Percentiles rank a stretch among this genome's conserved stretches.
Conservation (phyloP, 176 grass and related monocot species). For the Bothriochloa decipiens region DNA sequence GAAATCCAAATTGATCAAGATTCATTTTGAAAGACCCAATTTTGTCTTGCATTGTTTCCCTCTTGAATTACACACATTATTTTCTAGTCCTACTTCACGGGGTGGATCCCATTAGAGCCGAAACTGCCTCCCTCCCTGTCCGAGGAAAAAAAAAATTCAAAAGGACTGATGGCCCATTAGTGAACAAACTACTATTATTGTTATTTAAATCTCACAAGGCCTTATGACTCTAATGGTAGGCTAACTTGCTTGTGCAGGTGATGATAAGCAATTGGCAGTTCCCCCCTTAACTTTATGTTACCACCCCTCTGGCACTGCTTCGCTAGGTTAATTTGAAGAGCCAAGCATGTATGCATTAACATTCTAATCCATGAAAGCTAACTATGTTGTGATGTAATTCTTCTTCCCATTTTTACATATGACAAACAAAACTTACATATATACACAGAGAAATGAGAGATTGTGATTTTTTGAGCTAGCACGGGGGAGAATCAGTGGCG, state of each 20-base stretch:
- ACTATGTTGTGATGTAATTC: background rate
- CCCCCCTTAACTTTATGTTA: background rate
- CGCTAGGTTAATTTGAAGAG: background rate
- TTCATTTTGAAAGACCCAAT: too few relatives aligned
- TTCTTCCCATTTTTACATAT: background rate
- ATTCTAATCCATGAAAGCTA: background rate
- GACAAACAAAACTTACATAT: background rate
- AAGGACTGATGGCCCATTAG: too few relatives aligned
- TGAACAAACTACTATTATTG: background rate
- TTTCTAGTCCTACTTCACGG: too few relatives aligned
- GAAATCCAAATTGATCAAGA: too few relatives aligned
- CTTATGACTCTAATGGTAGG: background rate
- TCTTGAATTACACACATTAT: too few relatives aligned
- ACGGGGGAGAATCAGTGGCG: background rate
- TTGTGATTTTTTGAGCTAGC: background rate
- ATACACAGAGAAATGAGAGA: background rate
- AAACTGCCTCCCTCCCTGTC: too few relatives aligned
- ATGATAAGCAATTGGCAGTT: background rate
- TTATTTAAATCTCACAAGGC: background rate
- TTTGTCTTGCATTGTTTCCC: too few relatives aligned
- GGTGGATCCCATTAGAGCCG: too few relatives aligned
- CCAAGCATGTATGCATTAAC: background rate
- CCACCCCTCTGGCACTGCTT: background rate
- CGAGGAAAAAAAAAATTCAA: too few relatives aligned
- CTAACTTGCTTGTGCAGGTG: too few relatives aligned